These are phyloP conservation scores for Diplodia sapinea DNA, from an alignment of 2,329 filamentous ascomycete species.

Conservation along the genomic window DNA sequence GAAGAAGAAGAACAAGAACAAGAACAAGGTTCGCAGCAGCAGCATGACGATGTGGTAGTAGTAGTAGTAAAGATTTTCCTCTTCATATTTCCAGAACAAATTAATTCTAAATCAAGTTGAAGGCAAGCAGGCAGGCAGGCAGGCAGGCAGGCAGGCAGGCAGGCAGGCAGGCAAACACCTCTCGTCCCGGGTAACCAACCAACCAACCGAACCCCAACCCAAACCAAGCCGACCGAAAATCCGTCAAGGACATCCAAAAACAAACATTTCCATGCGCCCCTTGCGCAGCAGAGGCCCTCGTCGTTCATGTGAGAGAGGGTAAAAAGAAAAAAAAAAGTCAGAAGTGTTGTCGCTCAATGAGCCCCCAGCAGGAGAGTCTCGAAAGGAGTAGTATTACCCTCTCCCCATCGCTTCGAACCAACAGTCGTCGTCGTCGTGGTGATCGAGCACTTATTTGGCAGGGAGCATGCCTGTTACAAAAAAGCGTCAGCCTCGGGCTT, in stretches of 20 bases:
- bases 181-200: neutral
- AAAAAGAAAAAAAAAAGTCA: neutral
- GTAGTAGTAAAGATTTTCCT: too few relatives aligned
- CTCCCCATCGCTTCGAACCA: neutral
- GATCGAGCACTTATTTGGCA: neutral
- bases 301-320: neutral
- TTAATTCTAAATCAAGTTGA: neutral
- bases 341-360: neutral
- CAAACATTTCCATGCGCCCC: neutral
- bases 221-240: neutral
- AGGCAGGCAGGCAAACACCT: too few relatives aligned
- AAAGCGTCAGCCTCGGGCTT: neutral
- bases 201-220: neutral
- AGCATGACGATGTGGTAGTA: too few relatives aligned
- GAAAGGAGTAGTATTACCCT: neutral
- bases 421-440: too few relatives aligned
- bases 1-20: neutral
- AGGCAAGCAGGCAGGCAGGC: too few relatives aligned
- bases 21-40: too few relatives aligned
- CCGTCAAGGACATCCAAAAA: neutral
- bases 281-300: slow-evolving; percentile 8
- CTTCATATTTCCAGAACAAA: neutral
- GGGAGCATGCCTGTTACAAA: neutral
- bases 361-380: too few relatives aligned
- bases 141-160: too few relatives aligned